Evolutionary conservation across 495 filamentous ascomycete genomes (phyloP).

Genomic region (Alectoria sarmentosa): DNA sequence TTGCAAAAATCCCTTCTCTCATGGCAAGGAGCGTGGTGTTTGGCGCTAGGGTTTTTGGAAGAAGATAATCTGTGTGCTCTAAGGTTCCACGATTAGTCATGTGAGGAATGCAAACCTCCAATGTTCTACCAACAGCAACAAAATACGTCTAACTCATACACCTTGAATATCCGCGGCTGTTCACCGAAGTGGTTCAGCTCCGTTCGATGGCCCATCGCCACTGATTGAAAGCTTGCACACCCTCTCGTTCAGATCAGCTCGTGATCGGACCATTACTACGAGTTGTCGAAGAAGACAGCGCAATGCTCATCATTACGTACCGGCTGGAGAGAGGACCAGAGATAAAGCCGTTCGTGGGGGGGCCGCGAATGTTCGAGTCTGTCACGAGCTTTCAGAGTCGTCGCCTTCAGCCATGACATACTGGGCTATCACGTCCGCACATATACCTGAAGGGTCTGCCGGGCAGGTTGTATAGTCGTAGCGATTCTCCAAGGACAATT

Average conservation of each 20-base stretch:
- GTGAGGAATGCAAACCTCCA: not conserved
- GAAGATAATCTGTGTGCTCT: too few relatives aligned
- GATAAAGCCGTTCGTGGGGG: not conserved
- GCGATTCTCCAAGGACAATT: too few relatives aligned
- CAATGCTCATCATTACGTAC: not conserved
- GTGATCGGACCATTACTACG: not conserved
- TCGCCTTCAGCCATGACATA: not conserved
- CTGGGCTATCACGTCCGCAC: too few relatives aligned
- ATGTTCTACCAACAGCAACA: not conserved
- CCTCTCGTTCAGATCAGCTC: not conserved
- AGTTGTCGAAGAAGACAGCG: not conserved
- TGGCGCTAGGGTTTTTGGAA: too few relatives aligned
- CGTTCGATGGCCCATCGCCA: not conserved
- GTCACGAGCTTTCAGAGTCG: not conserved
- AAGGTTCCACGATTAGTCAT: not conserved
- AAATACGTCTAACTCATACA: too few relatives aligned
- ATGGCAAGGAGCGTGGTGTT: not conserved
- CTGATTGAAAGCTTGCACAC: not conserved
- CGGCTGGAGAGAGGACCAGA: not conserved
- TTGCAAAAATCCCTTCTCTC: not conserved
- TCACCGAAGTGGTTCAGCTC: not conserved
- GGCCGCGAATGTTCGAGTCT: not conserved
- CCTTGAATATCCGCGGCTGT: not conserved
- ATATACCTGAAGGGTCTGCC: too few relatives aligned
- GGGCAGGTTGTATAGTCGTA: too few relatives aligned